phyloP scores from a whole-genome alignment of 1,284 basidiomycete genomes.

The Ceratobasidium papillatum region DNA sequence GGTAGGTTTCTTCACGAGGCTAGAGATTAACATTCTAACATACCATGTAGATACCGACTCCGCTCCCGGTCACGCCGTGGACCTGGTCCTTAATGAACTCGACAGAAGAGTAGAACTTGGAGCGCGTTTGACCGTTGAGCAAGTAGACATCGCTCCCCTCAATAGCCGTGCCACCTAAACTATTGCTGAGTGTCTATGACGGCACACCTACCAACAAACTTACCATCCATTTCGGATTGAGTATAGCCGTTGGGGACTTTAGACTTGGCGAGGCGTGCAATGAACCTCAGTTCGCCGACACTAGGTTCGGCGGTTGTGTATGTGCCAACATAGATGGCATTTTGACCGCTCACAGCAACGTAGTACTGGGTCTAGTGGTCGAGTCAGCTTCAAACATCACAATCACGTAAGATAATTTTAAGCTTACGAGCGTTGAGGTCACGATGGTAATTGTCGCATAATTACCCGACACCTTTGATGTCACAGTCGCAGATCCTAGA shows the following conservation, averaged over 20 bases:
- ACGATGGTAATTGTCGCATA: constrained; percentile 39
- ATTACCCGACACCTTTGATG: constrained; percentile 33
- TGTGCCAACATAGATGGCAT: constrained; percentile 40
- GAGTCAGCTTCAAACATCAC: not conserved
- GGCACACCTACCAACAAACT: not conserved
- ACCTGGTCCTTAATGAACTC: constrained; percentile 41
- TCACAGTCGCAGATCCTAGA: constrained; percentile 36
- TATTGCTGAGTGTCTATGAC: no score
- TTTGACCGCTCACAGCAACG: constrained; percentile 39
- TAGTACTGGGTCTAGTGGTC: constrained; percentile 41
- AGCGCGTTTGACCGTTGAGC: constrained; percentile 38
- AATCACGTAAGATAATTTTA: not conserved
- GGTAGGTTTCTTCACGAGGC: not conserved
- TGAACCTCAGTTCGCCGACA: constrained; percentile 61
- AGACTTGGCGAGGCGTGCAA: constrained; percentile 57
- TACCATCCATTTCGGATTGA: constrained; percentile 53
- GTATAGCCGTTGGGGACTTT: constrained; percentile 56
- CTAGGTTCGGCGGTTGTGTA: constrained; percentile 51
- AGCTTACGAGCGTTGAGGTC: constrained; percentile 31
- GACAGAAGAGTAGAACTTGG: constrained; percentile 43
- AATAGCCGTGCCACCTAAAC: constrained; percentile 31
- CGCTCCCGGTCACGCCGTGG: constrained; percentile 39
- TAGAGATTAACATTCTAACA: not conserved
- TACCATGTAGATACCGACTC: constrained; percentile 36
- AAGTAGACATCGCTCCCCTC: constrained; percentile 42